Evolutionary conservation across 805 yeast genomes (phyloP).

Genomic region (Teunomyces tritomae): DNA sequence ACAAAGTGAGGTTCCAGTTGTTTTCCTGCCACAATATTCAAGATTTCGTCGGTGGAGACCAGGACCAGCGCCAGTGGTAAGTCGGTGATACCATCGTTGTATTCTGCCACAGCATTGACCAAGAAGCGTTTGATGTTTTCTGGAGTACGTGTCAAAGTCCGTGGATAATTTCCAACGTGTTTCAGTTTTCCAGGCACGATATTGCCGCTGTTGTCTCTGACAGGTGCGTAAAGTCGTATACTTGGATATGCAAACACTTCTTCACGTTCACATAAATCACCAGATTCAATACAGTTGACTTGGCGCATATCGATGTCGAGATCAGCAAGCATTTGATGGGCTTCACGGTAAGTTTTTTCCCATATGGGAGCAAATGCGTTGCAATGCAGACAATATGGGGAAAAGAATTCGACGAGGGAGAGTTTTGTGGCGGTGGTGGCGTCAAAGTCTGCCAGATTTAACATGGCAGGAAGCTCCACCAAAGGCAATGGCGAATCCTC

Average conservation of each 20-base stretch:
- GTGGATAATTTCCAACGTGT: constrained; percentile 46
- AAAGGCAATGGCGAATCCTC: too few species aligned
- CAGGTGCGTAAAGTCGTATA: constrained; percentile 66
- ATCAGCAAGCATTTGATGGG: constrained; percentile 43
- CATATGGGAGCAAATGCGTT: constrained; percentile 75
- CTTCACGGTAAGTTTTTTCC: constrained; percentile 59
- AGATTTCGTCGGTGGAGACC: constrained; percentile 41
- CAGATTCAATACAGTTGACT: constrained; percentile 83
- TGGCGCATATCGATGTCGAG: constrained; percentile 59
- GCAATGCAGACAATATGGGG: constrained; percentile 90
- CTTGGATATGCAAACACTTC: constrained; percentile 66
- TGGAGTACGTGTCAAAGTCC: constrained; percentile 41
- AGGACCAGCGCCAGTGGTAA: constrained; percentile 41
- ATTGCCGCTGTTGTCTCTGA: constrained; percentile 29
- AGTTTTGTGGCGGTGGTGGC: constrained; percentile 47
- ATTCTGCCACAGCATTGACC: constrained; percentile 50
- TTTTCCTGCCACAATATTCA: constrained; percentile 52
- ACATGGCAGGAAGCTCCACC: constrained; percentile 44
- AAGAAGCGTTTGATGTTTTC: constrained; percentile 54
- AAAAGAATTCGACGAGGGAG: constrained; percentile 82
- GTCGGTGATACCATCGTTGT: constrained; percentile 35
- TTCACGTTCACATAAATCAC: constrained; percentile 78
- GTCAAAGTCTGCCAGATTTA: constrained; percentile 53
- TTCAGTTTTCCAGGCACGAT: constrained; percentile 26
- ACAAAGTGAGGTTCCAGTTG: constrained; percentile 50